These are phyloP conservation scores for Camelina laxa DNA, from an alignment of 345 rosid species.

Conservation along the genomic window DNA sequence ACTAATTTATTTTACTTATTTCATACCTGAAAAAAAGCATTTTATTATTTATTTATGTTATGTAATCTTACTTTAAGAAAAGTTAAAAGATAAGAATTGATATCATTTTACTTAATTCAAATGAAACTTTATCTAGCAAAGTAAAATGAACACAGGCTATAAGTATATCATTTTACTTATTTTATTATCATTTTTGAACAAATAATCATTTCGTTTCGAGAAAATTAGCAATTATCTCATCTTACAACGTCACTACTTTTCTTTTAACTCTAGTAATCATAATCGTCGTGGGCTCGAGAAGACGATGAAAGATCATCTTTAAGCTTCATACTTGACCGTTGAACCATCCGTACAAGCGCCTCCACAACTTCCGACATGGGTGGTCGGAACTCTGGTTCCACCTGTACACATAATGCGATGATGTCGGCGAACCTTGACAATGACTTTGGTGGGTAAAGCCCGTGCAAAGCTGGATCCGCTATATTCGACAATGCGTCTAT, in stretches of 20 bases:
- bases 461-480: slow-evolving; percentile 94
- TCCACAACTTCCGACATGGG: slow-evolving; percentile 90
- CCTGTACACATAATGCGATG: slow-evolving; percentile 80
- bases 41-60: background rate
- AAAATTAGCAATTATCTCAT: background rate
- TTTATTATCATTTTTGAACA: no score
- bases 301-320: slow-evolving; percentile 45
- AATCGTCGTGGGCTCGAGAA: slow-evolving; percentile 39
- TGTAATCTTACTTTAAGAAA: background rate
- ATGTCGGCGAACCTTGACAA: slow-evolving; percentile 82
- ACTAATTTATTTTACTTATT: no score
- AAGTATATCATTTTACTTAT: no score
- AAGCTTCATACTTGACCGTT: slow-evolving; percentile 46
- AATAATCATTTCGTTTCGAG: background rate
- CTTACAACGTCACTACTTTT: background rate
- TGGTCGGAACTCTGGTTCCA: slow-evolving; percentile 82
- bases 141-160: no score
- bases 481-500: slow-evolving; percentile 68
- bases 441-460: slow-evolving; percentile 87
- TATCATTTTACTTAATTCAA: background rate
- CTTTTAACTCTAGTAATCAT: slow-evolving; percentile 30
- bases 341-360: slow-evolving; percentile 43
- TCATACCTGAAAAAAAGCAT: no score
- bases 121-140: background rate
- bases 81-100: background rate